A percentile compares a stretch with the other conserved stretches of the same genome.
Evolutionary conservation across 768 basidiomycete genomes (phyloP).

Genomic region (Naganishia friedmannii): DNA sequence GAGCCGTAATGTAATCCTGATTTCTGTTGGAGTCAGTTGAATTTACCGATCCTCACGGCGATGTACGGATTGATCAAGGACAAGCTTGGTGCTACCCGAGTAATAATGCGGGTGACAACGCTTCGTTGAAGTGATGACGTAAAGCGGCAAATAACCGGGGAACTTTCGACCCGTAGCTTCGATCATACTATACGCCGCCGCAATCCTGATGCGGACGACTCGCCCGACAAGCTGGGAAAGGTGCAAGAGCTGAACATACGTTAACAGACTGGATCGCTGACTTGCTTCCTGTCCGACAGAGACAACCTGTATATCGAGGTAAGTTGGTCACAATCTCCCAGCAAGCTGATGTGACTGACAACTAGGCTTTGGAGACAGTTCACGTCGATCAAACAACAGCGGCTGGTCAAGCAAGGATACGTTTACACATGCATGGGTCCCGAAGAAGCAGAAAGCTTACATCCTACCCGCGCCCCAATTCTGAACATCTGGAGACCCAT

Average conservation of each 20-base stretch:
- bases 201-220: constrained; percentile 1
- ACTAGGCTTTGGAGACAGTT: background rate
- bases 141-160: background rate
- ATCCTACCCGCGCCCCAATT: background rate
- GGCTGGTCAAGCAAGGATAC: background rate
- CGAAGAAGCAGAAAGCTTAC: constrained; percentile 1
- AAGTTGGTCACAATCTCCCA: background rate
- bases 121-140: background rate
- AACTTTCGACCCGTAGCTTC: constrained; percentile 2
- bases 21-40: background rate
- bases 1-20: background rate
- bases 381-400: constrained; percentile 12
- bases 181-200: constrained; percentile 17
- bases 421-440: background rate
- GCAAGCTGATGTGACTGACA: background rate
- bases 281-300: background rate
- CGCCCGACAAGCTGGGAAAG: constrained; percentile 10
- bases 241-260: background rate
- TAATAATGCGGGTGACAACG: constrained; percentile 3
- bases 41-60: background rate
- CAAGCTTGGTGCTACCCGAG: constrained; percentile 18
- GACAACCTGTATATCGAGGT: constrained; percentile 17
- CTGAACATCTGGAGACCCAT: constrained; percentile 12
- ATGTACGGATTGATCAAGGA: constrained; percentile 7
- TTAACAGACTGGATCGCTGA: background rate